These are phyloP conservation scores for Anacardium occidentale DNA, from an alignment of 345 rosid species.

Conservation along the genomic window DNA sequence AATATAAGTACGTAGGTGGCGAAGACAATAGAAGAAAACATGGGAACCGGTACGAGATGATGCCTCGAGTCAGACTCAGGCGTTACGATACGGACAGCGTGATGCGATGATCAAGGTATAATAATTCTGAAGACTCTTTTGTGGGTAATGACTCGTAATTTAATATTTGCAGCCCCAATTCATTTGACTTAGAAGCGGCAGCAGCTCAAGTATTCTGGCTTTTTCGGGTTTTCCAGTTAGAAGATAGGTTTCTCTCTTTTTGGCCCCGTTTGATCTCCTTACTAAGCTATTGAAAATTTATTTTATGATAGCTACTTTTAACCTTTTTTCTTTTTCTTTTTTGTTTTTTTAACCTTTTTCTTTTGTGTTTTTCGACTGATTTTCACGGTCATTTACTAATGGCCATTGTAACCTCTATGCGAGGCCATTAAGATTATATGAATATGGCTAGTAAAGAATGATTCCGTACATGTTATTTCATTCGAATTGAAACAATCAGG, in stretches of 20 bases:
- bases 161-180: not conserved
- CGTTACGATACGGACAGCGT: slow-evolving; percentile 25
- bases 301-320: not conserved
- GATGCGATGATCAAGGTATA: slow-evolving; percentile 20
- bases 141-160: slow-evolving; percentile 22
- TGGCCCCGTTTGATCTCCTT: slow-evolving; percentile 4
- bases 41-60: slow-evolving; percentile 33
- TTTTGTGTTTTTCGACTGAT: not conserved
- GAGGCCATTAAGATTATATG: slow-evolving; percentile 5
- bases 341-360: no score
- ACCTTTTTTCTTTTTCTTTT: not conserved
- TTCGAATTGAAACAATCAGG: not conserved
- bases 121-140: slow-evolving; percentile 22
- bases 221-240: slow-evolving; percentile 4
- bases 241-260: not conserved
- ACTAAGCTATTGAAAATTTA: not conserved
- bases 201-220: not conserved
- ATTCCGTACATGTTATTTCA: not conserved
- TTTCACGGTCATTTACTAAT: not conserved
- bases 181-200: slow-evolving; percentile 7
- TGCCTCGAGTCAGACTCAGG: slow-evolving; percentile 28
- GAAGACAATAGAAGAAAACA: slow-evolving; percentile 36
- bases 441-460: slow-evolving; percentile 6
- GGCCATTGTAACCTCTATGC: slow-evolving; percentile 15
- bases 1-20: slow-evolving; percentile 28